These are phyloP conservation scores for Vaccinium vitisidaea DNA, from an alignment of 148 eudicot genomes.

Conservation along the genomic window DNA sequence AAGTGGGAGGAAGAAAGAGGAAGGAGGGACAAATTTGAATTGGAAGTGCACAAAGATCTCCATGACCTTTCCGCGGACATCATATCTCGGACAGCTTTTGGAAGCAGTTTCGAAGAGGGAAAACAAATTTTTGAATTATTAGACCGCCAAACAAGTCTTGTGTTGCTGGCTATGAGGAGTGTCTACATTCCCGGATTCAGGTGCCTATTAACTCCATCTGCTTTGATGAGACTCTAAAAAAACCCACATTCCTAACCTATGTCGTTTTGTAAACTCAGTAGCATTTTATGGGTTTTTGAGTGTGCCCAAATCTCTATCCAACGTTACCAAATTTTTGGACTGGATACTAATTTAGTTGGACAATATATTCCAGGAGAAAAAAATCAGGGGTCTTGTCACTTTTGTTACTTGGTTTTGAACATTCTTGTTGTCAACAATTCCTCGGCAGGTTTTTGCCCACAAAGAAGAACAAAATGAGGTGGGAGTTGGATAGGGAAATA, in stretches of 20 bases:
- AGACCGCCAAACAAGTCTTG: constrained; percentile 55
- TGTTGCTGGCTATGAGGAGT: constrained; percentile 58
- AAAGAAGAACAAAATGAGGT: constrained; percentile 55
- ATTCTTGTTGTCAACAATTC: background rate
- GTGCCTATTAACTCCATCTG: constrained; percentile 20
- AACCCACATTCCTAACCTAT: too few species aligned
- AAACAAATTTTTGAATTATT: constrained; percentile 62
- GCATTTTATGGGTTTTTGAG: background rate
- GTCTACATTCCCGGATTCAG: constrained; percentile 85
- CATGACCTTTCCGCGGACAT: constrained; percentile 70
- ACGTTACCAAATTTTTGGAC: background rate
- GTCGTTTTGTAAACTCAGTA: background rate
- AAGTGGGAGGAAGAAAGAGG: constrained; percentile 51
- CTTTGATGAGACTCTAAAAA: too few species aligned
- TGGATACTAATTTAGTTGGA: constrained; percentile 19
- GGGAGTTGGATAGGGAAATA: constrained; percentile 65
- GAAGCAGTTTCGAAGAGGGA: constrained; percentile 76
- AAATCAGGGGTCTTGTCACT: background rate
- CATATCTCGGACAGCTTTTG: constrained; percentile 84
- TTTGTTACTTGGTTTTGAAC: background rate
- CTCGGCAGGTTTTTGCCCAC: constrained; percentile 65
- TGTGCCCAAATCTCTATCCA: background rate
- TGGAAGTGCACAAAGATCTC: constrained; percentile 61
- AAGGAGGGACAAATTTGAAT: constrained; percentile 53
- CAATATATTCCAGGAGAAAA: background rate